phyloP scores from a whole-genome alignment of 805 yeast genomes.

The Metschnikowia koreensis region DNA sequence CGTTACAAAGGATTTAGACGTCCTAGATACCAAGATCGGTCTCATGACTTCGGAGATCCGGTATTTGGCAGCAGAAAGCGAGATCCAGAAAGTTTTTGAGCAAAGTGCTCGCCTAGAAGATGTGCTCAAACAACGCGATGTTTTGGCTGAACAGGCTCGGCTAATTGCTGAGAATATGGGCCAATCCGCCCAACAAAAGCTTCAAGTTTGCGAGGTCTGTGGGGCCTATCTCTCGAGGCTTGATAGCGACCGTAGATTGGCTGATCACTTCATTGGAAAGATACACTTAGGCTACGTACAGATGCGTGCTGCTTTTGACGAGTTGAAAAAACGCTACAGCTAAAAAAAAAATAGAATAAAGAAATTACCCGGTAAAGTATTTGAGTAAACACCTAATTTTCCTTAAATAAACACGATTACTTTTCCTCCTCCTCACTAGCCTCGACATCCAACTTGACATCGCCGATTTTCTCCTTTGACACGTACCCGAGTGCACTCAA shows the following conservation, averaged over 20 bases:
- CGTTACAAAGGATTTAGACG: constrained; percentile 57
- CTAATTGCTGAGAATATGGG: constrained; percentile 69
- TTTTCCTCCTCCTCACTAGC: neutral
- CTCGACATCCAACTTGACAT: constrained; percentile 19
- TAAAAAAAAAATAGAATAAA: neutral
- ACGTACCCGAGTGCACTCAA: constrained; percentile 64
- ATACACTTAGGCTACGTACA: constrained; percentile 79
- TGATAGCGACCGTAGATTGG: constrained; percentile 84
- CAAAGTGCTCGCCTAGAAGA: constrained; percentile 48
- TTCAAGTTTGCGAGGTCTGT: constrained; percentile 87
- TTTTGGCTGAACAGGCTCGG: constrained; percentile 54
- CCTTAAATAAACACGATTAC: neutral
- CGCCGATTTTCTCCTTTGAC: constrained; percentile 37
- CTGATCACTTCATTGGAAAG: constrained; percentile 87
- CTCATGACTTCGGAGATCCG: constrained; percentile 66
- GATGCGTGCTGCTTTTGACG: constrained; percentile 59
- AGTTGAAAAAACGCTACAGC: constrained; percentile 24
- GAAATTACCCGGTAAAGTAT: neutral
- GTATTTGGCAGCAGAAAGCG: constrained; percentile 47
- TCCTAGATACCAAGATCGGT: constrained; percentile 60
- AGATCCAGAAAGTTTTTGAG: constrained; percentile 44
- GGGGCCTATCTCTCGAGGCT: constrained; percentile 84
- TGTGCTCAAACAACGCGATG: constrained; percentile 47
- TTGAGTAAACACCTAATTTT: neutral
- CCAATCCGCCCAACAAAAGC: constrained; percentile 82